Evolutionary conservation across 148 eudicot genomes (phyloP), one percentile per base, ranked within the genome.

Genomic region (Arbutus unedo): DNA sequence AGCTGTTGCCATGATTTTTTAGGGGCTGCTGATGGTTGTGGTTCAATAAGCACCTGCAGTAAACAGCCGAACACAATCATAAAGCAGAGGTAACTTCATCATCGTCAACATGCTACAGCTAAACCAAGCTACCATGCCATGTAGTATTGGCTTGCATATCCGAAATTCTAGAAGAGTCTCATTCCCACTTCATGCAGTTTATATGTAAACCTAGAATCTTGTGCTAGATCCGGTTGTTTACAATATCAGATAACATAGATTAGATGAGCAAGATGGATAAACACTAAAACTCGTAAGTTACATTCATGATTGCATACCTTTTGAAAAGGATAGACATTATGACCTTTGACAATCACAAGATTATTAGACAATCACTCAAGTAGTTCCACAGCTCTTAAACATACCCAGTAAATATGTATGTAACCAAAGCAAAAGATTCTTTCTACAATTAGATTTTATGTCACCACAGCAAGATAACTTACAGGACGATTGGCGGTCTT

Each of bases 1-100:
- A 96, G 82, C 60, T 96, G 99, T 48, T 93, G 98, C 99, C 99
- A 96, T 60, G 99, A 91, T 84, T 90, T 94, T 79, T 91, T 91
- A 54, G 98, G 93, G 54, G 91, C 88, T 60, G 91, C 73, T 84
- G 83, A 75, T 74, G 77, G 92, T 82, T 91, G 98, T 62, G 91
- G 85, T 81, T 94, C 98, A 86, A 86, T 75, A 75, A 78, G 80
- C 79, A 89, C 96, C 97, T 96, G 98, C 83, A 84, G 82, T 38
- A 85, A 56, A 86, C 81, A 82, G 75, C 66, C 80, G 67, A 79
- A 56, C 23, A 8, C 53, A 76, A 77, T 74, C 77, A 84, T 55
- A 80, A 53, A 83, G 57, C 55, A 48, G 71, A 62, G n/a, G 67
- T 19, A 73, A 77, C 45, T 48, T 23, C 74, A 76, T 74, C 31